These are phyloP conservation scores for Massarina eburnea DNA, from an alignment of 2,329 filamentous ascomycete genomes.

Conservation along the genomic window DNA sequence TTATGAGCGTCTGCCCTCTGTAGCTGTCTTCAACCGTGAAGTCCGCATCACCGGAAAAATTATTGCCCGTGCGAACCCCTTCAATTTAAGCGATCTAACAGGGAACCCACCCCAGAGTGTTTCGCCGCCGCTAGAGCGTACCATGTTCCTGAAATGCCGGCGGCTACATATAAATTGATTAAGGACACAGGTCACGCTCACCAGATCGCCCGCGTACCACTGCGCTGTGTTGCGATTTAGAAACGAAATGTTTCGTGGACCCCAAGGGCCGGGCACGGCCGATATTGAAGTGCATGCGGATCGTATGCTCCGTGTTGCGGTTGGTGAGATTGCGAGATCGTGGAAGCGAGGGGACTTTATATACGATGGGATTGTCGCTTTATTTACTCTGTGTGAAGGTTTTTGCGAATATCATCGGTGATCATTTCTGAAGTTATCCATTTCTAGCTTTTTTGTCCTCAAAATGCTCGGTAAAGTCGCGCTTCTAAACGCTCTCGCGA, in stretches of 20 bases:
- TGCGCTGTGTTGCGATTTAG: conserved; percentile 9
- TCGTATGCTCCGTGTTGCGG: conserved; percentile 12
- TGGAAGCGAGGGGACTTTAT: conserved; percentile 19
- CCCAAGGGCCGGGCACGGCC: too few relatives aligned
- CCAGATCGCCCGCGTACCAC: conserved; percentile 9
- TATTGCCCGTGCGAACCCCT: too few relatives aligned
- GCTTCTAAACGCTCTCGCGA: conserved; percentile 32
- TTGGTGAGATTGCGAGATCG: conserved; percentile 9
- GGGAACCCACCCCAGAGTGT: conserved; percentile 32
- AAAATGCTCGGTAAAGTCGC: conserved; percentile 36
- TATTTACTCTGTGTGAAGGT: background rate
- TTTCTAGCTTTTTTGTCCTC: background rate
- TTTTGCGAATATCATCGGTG: background rate
- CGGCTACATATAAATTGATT: conserved; percentile 41
- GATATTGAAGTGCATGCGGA: conserved; percentile 24
- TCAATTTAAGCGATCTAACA: conserved; percentile 6
- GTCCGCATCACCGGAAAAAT: too few relatives aligned
- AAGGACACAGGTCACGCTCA: conserved; percentile 26
- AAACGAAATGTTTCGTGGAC: conserved; percentile 19
- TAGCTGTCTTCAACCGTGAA: too few relatives aligned
- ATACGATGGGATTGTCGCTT: conserved; percentile 9
- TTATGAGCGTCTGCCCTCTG: too few relatives aligned
- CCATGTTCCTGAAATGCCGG: conserved; percentile 25
- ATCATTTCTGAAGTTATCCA: background rate
- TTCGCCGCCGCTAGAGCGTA: conserved; percentile 34